A percentile compares a stretch with the other conserved stretches of the same genome.
Evolutionary conservation across 805 yeast species (phyloP).

Genomic region (Wickerhamiella azymoides): DNA sequence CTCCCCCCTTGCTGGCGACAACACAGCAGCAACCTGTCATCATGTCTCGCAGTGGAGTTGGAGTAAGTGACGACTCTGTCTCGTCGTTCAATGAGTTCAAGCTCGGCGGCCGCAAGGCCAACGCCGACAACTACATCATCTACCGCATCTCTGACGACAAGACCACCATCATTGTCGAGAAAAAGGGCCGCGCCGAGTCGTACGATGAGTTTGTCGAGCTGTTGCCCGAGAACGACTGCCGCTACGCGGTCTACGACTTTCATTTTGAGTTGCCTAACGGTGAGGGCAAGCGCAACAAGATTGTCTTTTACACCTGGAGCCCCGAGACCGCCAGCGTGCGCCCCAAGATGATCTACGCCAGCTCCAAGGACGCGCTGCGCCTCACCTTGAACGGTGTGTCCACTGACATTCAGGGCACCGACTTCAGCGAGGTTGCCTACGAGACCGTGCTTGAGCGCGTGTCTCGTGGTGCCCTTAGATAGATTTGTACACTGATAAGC

Average conservation of each 20-base stretch:
- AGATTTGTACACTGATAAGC: background rate
- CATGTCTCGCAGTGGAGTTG: constrained; percentile 29
- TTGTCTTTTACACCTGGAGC: constrained; percentile 77
- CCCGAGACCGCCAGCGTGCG: constrained; percentile 96
- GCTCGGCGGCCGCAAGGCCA: constrained; percentile 61
- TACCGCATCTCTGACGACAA: constrained; percentile 70
- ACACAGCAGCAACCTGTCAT: constrained; percentile 1
- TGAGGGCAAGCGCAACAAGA: constrained; percentile 84
- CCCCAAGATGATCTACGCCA: constrained; percentile 91
- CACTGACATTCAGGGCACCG: constrained; percentile 95
- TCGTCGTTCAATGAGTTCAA: constrained; percentile 91
- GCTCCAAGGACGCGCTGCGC: constrained; percentile 96
- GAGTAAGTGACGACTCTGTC: constrained; percentile 81
- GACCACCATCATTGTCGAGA: constrained; percentile 82
- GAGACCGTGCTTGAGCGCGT: constrained; percentile 86
- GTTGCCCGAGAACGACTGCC: constrained; percentile 90
- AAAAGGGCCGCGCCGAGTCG: constrained; percentile 58
- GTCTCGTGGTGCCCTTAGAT: constrained; percentile 48
- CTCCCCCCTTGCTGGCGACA: too few relatives aligned
- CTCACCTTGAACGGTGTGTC: constrained; percentile 93
- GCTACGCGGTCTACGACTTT: constrained; percentile 93
- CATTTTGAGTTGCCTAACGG: constrained; percentile 82
- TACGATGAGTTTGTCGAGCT: constrained; percentile 79
- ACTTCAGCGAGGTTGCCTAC: constrained; percentile 89
- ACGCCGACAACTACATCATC: constrained; percentile 54